Conservation (phyloP, 805 yeast species). For the Candida patagonica region DNA sequence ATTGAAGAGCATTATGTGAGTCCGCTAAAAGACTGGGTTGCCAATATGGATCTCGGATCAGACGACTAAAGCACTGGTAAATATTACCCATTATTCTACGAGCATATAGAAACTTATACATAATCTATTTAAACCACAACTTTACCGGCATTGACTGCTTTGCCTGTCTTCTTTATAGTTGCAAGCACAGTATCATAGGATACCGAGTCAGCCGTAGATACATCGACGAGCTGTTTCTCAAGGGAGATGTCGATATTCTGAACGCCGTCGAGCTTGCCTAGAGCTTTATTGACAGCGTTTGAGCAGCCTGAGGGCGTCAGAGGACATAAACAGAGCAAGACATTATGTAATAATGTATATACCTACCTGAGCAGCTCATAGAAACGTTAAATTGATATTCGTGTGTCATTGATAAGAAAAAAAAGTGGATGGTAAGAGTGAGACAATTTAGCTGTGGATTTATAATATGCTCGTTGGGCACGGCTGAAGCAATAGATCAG, state of each 20-base stretch:
- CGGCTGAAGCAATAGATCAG: too few species aligned
- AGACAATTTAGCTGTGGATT: too few species aligned
- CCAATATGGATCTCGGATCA: slow-evolving; percentile 39
- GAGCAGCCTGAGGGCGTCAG: slow-evolving; percentile 51
- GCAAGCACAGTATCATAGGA: slow-evolving; percentile 71
- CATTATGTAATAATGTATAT: background rate
- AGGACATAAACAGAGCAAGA: background rate
- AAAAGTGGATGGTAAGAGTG: too few species aligned
- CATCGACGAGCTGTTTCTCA: slow-evolving; percentile 75
- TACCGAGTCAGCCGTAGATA: slow-evolving; percentile 44
- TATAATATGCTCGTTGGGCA: too few species aligned
- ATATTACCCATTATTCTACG: too few species aligned
- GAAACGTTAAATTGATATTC: slow-evolving; percentile 73
- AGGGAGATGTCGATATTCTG: slow-evolving; percentile 63
- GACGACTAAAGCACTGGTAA: too few species aligned
- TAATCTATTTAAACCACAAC: slow-evolving; percentile 31
- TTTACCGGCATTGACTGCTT: slow-evolving; percentile 62
- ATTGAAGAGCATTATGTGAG: slow-evolving; percentile 56
- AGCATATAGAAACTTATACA: background rate
- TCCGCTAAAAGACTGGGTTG: slow-evolving; percentile 52
- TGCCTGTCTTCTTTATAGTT: slow-evolving; percentile 85
- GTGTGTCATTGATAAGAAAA: too few species aligned
- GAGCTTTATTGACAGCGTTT: slow-evolving; percentile 71
- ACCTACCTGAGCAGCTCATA: slow-evolving; percentile 67
- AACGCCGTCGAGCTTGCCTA: slow-evolving; percentile 65